Conservation (phyloP, 2,329 filamentous ascomycete species). For the Lizonia empirigonia region DNA sequence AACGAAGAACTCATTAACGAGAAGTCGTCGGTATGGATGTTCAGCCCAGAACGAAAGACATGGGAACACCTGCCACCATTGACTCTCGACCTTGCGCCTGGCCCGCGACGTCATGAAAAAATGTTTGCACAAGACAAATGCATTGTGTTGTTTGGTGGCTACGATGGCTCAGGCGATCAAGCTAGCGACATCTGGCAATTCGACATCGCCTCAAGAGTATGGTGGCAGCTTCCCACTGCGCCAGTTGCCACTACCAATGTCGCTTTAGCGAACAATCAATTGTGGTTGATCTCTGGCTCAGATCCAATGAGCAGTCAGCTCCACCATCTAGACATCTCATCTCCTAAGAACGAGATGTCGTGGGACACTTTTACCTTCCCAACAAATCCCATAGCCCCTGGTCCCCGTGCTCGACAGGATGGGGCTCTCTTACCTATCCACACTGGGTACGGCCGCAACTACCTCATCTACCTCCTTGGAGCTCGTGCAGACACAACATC, state of each 20-base stretch:
- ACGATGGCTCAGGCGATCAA: constrained; percentile 27
- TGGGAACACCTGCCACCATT: constrained; percentile 32
- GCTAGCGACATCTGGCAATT: constrained; percentile 39
- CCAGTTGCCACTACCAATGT: constrained; percentile 43
- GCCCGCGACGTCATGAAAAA: constrained; percentile 27
- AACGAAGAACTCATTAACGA: constrained; percentile 42
- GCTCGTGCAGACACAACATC: constrained; percentile 19
- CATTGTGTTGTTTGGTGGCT: constrained; percentile 38
- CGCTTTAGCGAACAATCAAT: constrained; percentile 43
- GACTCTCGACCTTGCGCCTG: constrained; percentile 23
- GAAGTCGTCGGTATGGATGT: constrained; percentile 50
- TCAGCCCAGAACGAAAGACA: constrained; percentile 38
- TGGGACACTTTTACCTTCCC: constrained; percentile 52
- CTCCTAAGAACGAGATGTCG: constrained; percentile 25
- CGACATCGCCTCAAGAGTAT: constrained; percentile 25
- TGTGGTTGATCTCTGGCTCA: constrained; percentile 49
- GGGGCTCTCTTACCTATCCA: constrained; percentile 50
- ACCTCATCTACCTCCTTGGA: constrained; percentile 53
- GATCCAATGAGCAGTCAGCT: constrained; percentile 41
- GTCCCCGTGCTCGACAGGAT: constrained; percentile 48
- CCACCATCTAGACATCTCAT: constrained; percentile 33
- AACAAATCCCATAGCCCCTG: constrained; percentile 52
- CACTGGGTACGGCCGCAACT: constrained; percentile 53
- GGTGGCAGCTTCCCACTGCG: constrained; percentile 34
- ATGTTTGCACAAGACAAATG: constrained; percentile 29